Evolutionary conservation across 2,329 filamentous ascomycete genomes (phyloP), one percentile per base, ranked within the genome.

Genomic region (Cladophialophora chaetospira): DNA sequence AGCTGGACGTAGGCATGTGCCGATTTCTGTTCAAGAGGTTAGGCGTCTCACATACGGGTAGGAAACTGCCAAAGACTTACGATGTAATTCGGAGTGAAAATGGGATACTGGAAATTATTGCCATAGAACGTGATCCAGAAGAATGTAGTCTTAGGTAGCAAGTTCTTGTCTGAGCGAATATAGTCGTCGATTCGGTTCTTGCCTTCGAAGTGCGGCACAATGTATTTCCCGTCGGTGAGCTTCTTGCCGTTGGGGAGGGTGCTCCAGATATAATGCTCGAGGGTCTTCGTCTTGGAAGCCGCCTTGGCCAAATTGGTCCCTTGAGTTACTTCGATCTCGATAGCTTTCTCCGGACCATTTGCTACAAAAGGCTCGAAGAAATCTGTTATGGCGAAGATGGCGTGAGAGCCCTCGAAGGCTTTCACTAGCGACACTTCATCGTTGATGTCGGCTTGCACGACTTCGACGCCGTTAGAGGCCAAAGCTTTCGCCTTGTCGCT

Each of bases 261-360:
- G 5, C 72, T 76, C 75, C 75, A 79, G 52, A 79, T 68, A 61
- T 73, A 79, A 57, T 78, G 75, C 52, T 75, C 66, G 1, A 80
- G 68, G 0, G 73, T 71, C 0, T 63, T 11, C 0, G 68, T 73
- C 5, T 63, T 57, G 0, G 71, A 68, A 0, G 77, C 77, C 2
- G 76, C 76, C 4, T 69, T 68, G 3, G 75, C 76, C 4, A 79
- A 57, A 36, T 75, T 78, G 61, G 70, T 73, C 4, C 72, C 76
- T 36, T 77, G 74, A 9, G 57, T 51, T 13, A 66, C 64, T 65
- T 79, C 77, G 17, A 71, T 66, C 1, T 71, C 66, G 11, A 72
- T 70, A 0, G 73, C 67, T 31, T 71, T 66, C 1, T 72, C 64
- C 4, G 68, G 62, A 0, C 68, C 68, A 3, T 60, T 10, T 1